Conservation (phyloP, 2,329 filamentous ascomycete species). For the Alternaria arbusti region DNA sequence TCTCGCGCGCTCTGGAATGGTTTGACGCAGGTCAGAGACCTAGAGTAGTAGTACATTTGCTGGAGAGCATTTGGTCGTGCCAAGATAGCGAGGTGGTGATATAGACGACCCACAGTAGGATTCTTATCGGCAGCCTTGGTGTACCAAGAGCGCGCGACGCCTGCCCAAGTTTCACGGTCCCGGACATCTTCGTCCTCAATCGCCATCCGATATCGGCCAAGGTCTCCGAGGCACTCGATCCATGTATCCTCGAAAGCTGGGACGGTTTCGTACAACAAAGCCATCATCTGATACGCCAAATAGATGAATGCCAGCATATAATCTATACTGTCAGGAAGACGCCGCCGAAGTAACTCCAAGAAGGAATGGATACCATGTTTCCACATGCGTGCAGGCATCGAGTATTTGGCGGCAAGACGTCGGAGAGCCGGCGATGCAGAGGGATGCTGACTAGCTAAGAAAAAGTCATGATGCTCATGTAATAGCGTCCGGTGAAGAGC, state of each 20-base stretch:
- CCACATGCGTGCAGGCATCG: constrained; percentile 96
- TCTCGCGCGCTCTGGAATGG: constrained; percentile 73
- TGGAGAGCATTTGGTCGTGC: constrained; percentile 72
- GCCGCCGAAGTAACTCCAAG: constrained; percentile 70
- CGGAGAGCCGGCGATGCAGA: constrained; percentile 72
- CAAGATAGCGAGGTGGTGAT: constrained; percentile 86
- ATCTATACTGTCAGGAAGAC: constrained; percentile 77
- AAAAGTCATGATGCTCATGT: constrained; percentile 70
- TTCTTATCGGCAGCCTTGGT: constrained; percentile 78
- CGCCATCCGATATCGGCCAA: constrained; percentile 87
- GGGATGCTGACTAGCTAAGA: constrained; percentile 83
- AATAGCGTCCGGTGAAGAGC: constrained; percentile 80
- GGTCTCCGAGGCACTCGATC: constrained; percentile 90
- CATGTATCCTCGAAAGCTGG: constrained; percentile 84
- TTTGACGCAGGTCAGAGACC: constrained; percentile 71
- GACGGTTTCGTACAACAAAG: constrained; percentile 83
- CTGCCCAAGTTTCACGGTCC: constrained; percentile 81
- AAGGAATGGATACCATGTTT: constrained; percentile 88
- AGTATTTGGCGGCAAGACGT: constrained; percentile 77
- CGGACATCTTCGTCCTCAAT: constrained; percentile 82
- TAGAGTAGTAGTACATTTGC: constrained; percentile 75
- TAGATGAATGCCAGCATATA: constrained; percentile 94
- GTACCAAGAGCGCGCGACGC: constrained; percentile 80
- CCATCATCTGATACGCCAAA: constrained; percentile 87
- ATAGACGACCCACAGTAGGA: constrained; percentile 77